Percentiles rank a stretch among this genome's conserved stretches.
Conservation (phyloP, 768 basidiomycete species). For the Daedaleopsis sinensis region DNA sequence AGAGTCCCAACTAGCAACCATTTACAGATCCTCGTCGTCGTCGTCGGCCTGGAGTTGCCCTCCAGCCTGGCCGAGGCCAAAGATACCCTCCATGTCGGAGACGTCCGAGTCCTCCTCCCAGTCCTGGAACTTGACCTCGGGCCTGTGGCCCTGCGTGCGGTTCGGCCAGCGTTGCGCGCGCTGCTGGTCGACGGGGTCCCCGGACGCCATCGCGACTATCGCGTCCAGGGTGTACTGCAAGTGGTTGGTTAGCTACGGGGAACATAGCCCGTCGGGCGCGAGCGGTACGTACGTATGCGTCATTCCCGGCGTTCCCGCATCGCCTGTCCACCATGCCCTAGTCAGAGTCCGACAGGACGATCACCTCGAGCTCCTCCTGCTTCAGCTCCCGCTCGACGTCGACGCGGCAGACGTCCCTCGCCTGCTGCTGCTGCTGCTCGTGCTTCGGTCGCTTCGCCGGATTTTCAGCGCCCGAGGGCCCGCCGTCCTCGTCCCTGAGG, state of each 20-base stretch:
- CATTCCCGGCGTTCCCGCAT: slow-evolving; percentile 92
- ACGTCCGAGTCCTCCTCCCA: slow-evolving; percentile 59
- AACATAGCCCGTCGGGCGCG: neutral
- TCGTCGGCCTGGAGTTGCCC: neutral
- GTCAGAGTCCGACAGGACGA: too few species aligned
- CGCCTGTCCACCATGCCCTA: too few species aligned
- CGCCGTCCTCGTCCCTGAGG: too few species aligned
- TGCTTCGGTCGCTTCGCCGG: too few species aligned
- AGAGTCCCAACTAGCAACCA: neutral
- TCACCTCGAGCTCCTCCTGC: too few species aligned
- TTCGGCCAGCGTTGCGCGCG: slow-evolving; percentile 81
- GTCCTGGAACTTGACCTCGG: slow-evolving; percentile 58
- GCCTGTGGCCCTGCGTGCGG: slow-evolving; percentile 40
- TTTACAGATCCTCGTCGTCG: neutral
- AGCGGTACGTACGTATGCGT: slow-evolving; percentile 64
- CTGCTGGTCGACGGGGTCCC: slow-evolving; percentile 73
- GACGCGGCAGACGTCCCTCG: too few species aligned
- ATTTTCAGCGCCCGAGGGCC: too few species aligned
- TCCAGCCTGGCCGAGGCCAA: slow-evolving; percentile 6
- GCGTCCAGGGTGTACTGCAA: slow-evolving; percentile 75
- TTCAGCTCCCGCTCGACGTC: too few species aligned
- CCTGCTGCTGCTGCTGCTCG: too few species aligned
- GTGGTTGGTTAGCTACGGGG: neutral
- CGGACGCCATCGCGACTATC: slow-evolving; percentile 71
- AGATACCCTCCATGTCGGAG: slow-evolving; percentile 48